Base-by-base conservation (phyloP, 2,329 filamentous ascomycete species). In the Diplocarpon rosae region DNA sequence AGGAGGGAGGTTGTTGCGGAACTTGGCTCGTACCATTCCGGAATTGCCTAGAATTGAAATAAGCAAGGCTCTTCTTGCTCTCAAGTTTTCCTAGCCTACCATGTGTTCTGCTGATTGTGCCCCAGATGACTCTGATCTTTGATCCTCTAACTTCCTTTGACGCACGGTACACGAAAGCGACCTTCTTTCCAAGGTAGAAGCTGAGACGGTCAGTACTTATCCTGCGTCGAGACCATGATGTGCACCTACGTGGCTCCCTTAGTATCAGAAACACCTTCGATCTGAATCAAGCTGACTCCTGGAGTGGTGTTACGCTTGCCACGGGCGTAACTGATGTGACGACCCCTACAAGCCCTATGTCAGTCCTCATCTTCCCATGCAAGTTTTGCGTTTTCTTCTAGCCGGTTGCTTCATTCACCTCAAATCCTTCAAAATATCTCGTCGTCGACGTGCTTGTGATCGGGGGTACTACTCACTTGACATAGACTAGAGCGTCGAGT, bases 71-170 rank as follows among this genome's bases (percentile, higher is more conserved):
- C 35, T 37, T n/a, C 32, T 14, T n/a, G 17, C 10, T 13, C n/a
- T 15, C 14, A 12, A 34, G 17, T 32, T 9, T 15, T 30, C 12
- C 13, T 38, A 43, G 68, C 72, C 62, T 85, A 90, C 85, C 90
- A 74, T 96, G 90, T 68, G 88, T 83, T 66, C 88, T 78, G 68
- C 87, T 94, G 68, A 96, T 83, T 78, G 95, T 95, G 76, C 90
- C 90, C 88, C 89, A 96, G 76, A 96, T 95, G 62, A 96, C 84
- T 66, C 90, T 82, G 74, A 96, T 93, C 83, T 96, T 96, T 69
- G 88, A 90, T 68, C 92, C 92, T 65, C 90, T 85, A 66, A 95
- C 78, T 77, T 95, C 87, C 73, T 82, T 89, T 72, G 86, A 82
- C 62, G 83, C 90, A 67, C 89, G 87, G 80, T 96, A 98, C 72